Percentiles rank a stretch among this genome's conserved stretches.
Evolutionary conservation across 2,329 filamentous ascomycete genomes (phyloP).

Genomic region (Fusarium phyllophilum): DNA sequence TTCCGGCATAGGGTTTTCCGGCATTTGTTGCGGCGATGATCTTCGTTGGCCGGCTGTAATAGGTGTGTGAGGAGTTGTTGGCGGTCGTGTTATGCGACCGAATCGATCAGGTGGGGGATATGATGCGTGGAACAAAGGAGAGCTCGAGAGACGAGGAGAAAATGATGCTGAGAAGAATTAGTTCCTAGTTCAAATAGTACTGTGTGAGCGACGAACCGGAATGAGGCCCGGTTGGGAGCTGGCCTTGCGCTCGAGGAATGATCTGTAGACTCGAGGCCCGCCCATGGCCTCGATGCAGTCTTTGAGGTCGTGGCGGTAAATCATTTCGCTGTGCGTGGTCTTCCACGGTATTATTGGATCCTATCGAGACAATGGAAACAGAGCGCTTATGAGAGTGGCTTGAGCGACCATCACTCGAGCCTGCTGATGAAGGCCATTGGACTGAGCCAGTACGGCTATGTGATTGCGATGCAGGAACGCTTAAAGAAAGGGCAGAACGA

Average conservation of each 20-base stretch:
- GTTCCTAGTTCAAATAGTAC: background rate
- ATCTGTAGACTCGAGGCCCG: conserved; percentile 87
- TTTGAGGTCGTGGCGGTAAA: conserved; percentile 54
- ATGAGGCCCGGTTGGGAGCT: conserved; percentile 55
- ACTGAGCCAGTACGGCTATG: conserved; percentile 59
- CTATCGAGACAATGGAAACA: conserved; percentile 84
- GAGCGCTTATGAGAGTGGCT: conserved; percentile 78
- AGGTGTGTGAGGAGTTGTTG: conserved; percentile 60
- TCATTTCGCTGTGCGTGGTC: conserved; percentile 58
- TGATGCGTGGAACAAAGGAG: conserved; percentile 65
- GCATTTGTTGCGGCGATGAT: conserved; percentile 50
- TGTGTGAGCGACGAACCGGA: conserved; percentile 50
- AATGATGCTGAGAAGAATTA: conserved; percentile 47
- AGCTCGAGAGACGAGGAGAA: conserved; percentile 57
- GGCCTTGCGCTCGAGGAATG: conserved; percentile 50
- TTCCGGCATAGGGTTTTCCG: conserved; percentile 60
- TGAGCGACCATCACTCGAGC: conserved; percentile 45
- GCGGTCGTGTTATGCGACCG: conserved; percentile 53
- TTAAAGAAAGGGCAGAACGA: conserved; percentile 72
- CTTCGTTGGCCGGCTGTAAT: conserved; percentile 49
- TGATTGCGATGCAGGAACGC: conserved; percentile 58
- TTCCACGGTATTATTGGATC: conserved; percentile 62
- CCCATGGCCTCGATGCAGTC: conserved; percentile 72
- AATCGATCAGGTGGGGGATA: conserved; percentile 64
- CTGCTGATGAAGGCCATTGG: conserved; percentile 55